Base-by-base conservation (phyloP, 306 rosid species). In the Delonix regia region DNA sequence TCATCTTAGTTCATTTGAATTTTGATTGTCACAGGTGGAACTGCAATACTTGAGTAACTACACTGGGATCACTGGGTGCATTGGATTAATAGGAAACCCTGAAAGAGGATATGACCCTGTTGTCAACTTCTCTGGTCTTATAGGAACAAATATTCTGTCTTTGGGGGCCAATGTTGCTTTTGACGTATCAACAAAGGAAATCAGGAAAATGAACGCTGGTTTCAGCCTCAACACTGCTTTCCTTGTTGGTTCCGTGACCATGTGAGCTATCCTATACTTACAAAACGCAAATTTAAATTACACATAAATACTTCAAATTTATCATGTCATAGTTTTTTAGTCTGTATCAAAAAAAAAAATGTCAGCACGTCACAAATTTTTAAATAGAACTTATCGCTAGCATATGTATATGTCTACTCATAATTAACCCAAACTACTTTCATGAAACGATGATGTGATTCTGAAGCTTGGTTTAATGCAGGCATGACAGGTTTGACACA, bases 401-500 rank as follows among this genome's bases (percentile, higher is more conserved):
- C n/a, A n/a, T n/a, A n/a, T n/a, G n/a, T n/a, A n/a, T n/a, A n/a
- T n/a, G n/a, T n/a, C n/a, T n/a, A n/a, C n/a, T n/a, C n/a, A n/a
- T n/a, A n/a, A n/a, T n/a, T n/a, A n/a, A n/a, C n/a, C n/a, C n/a
- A n/a, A n/a, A n/a, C n/a, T n/a, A 9, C 25, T 18, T 24, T 57
- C 25, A 16, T 25, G 36, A 24, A 24, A 24, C 16, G 5, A 4
- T 57, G 3, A 57, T 25, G 64, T 18, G 27, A 36, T 14, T 16
- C 79, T 79, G 48, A 22, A 48, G 56, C 44, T 64, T 75, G 49
- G 77, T 47, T 63, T 78, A 61, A 63, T 89, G 87, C 89, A 91
- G 94, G 85, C 76, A 85, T 71, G 88, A 89, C 79, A 89, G 49
- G 78, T 80, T 91, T 68, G 91, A 88, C 81, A 82, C 78, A 41